Evolutionary conservation across 2,329 filamentous ascomycete genomes (phyloP), one percentile per base, ranked within the genome.

Genomic region (Fusarium subglutinans): DNA sequence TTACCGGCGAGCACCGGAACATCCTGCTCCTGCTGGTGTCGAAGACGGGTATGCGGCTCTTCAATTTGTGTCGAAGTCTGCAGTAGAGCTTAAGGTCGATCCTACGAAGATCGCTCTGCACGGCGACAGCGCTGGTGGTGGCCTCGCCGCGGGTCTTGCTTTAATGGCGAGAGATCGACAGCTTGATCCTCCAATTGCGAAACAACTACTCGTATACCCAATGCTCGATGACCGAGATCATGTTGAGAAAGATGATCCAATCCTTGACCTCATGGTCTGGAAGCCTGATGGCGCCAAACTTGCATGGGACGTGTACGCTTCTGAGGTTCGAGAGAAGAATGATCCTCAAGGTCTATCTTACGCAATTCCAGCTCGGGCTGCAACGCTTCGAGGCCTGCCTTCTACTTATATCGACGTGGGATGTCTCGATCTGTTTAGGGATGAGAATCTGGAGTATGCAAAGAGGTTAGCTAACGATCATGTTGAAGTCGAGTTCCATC

Each of bases 381-480:
- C 26, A 10, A 73, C 72, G 15, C 38, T 82, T 6, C 47, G 59
- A 13, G 78, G 79, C 10, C 69, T 86, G 40, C 84, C 84, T 3
- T 67, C 66, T 7, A 81, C 81, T 6, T 85, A 83, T 35, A 77
- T 86, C 0, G 84, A 86, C 22, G 77, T 82, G 8, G 83, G 83
- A 15, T 72, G 73, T 9, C 66, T 84, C 48, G 84, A 85, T 51
- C 40, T 86, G 20, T 86, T 85, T 3, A 37, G 66, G 26, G 58
- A 70, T 18, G 67, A 70, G 33, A 56, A 55, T 3, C 22, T 70
- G 20, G 61, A 38, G 2, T 70, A 69, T 47, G 58, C 45, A 2
- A 69, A 47, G 13, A 70, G 58, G 10, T 30, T 70, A 13, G 58
- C 35, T 11, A 28, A 69, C 14, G 48, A 63, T 5, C 56, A 69